Evolutionary conservation across 2,329 filamentous ascomycete genomes (phyloP).

Genomic region (Xylariomycetidae sp.): DNA sequence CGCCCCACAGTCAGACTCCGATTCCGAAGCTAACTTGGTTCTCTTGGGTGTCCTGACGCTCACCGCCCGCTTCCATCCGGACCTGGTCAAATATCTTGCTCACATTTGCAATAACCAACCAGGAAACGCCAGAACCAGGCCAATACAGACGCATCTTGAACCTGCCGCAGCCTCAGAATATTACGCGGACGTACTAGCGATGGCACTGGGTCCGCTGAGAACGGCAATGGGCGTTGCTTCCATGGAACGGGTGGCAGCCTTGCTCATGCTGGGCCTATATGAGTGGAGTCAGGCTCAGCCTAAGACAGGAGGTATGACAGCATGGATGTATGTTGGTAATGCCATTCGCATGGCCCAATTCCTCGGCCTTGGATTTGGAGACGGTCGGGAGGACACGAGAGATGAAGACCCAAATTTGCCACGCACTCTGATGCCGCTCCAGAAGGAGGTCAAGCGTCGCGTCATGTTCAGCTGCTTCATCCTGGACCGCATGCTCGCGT

Average conservation of each 20-base stretch:
- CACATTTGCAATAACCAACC: constrained; percentile 30
- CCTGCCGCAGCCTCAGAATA: constrained; percentile 55
- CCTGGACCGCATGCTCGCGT: constrained; percentile 63
- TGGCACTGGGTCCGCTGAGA: constrained; percentile 41
- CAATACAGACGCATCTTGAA: constrained; percentile 34
- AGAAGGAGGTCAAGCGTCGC: constrained; percentile 58
- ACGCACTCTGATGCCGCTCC: constrained; percentile 30
- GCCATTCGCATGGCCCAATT: constrained; percentile 59
- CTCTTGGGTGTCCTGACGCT: constrained; percentile 62
- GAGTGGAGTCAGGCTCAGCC: constrained; percentile 60
- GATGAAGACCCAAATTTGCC: constrained; percentile 10
- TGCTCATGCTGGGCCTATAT: constrained; percentile 65
- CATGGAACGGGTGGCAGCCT: constrained; percentile 59
- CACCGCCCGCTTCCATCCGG: constrained; percentile 61
- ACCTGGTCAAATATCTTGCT: constrained; percentile 49
- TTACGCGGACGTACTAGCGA: constrained; percentile 54
- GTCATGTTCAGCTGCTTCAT: constrained; percentile 73
- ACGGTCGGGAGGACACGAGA: constrained; percentile 25
- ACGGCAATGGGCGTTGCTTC: constrained; percentile 45
- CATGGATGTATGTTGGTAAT: constrained; percentile 61
- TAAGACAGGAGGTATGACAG: constrained; percentile 45
- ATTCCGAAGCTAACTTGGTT: constrained; percentile 49
- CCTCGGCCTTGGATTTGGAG: constrained; percentile 54
- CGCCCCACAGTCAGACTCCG: constrained; percentile 29
- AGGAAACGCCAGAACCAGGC: constrained; percentile 28